Evolutionary conservation across 2,329 filamentous ascomycete genomes (phyloP).

Genomic region (Alternaria gansuensis): DNA sequence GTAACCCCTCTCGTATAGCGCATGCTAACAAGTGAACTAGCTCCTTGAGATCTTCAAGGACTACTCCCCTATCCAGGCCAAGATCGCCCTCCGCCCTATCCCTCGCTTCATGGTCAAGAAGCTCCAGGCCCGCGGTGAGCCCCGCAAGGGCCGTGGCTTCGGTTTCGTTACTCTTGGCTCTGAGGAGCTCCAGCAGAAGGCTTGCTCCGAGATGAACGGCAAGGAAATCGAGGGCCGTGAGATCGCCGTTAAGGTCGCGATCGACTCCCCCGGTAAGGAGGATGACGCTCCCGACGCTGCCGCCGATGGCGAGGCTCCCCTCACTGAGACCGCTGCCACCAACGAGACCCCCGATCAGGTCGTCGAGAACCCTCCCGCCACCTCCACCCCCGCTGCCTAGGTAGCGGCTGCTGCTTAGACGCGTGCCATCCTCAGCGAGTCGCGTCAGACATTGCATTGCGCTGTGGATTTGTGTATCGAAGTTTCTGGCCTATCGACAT

Average conservation of each 20-base stretch:
- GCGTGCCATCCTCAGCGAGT: slow-evolving; percentile 19
- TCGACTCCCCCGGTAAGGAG: slow-evolving; percentile 99
- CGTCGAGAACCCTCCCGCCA: slow-evolving; percentile 37
- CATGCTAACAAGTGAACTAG: slow-evolving; percentile 58
- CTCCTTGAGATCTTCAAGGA: slow-evolving; percentile 96
- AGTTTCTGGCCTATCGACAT: slow-evolving; percentile 36
- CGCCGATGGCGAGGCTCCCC: slow-evolving; percentile 53
- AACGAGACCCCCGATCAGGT: slow-evolving; percentile 30
- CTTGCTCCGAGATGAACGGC: slow-evolving; percentile 97
- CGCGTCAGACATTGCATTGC: slow-evolving; percentile 36
- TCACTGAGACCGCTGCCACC: slow-evolving; percentile 37
- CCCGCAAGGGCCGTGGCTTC: slow-evolving; percentile 98
- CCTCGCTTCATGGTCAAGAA: slow-evolving; percentile 99
- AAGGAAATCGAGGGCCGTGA: slow-evolving; percentile 99
- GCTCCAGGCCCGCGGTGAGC: slow-evolving; percentile 95
- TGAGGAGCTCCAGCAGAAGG: slow-evolving; percentile 97
- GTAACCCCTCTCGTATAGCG: background rate
- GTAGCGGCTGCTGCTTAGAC: slow-evolving; percentile 37
- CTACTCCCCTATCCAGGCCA: slow-evolving; percentile 92
- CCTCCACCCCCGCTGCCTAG: slow-evolving; percentile 48
- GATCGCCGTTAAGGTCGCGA: slow-evolving; percentile 99
- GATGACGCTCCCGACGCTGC: slow-evolving; percentile 71
- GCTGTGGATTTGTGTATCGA: slow-evolving; percentile 38
- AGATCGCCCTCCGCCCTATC: slow-evolving; percentile 98
- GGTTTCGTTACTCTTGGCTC: slow-evolving; percentile 96